A percentile compares a stretch with the other conserved stretches of the same genome.
phyloP scores from a whole-genome alignment of 202 grass and related monocot species.

The Bolboschoenoplectus hybrid region DNA sequence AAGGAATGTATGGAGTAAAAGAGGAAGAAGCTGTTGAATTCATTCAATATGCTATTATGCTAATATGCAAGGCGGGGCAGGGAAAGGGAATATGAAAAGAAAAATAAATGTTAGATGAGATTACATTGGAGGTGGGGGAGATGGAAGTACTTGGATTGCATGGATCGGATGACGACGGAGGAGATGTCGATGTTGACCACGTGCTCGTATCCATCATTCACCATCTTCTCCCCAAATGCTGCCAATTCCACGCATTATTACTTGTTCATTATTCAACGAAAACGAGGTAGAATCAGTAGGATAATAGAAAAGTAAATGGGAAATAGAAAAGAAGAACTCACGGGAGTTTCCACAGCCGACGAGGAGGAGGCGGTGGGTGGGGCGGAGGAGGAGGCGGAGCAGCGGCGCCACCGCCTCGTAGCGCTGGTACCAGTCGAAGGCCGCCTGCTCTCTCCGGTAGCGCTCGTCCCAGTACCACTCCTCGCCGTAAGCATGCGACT shows the following conservation, averaged over 20 bases:
- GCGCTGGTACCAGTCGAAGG: constrained; percentile 99
- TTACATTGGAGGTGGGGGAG: constrained; percentile 77
- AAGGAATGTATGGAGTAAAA: background rate
- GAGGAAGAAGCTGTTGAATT: background rate
- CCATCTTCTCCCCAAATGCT: constrained; percentile 83
- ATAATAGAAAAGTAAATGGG: too few species aligned
- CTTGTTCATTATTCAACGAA: too few species aligned
- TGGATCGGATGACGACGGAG: constrained; percentile 81
- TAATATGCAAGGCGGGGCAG: background rate
- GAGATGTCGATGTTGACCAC: constrained; percentile 89
- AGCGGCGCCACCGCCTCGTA: constrained; percentile 73
- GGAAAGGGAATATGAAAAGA: constrained; percentile 1
- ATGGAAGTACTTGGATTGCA: constrained; percentile 80
- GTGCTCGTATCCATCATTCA: constrained; percentile 73
- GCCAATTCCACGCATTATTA: background rate
- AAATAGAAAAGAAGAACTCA: constrained; percentile 31
- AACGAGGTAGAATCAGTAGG: too few species aligned
- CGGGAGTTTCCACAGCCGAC: constrained; percentile 94
- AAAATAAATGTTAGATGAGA: background rate
- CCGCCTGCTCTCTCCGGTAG: constrained; percentile 66
- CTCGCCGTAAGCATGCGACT: constrained; percentile 85
- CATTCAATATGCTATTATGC: background rate
- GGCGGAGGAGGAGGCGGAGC: constrained; percentile 60
- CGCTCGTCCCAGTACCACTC: constrained; percentile 94
- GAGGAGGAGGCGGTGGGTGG: constrained; percentile 67